Base-by-base conservation (phyloP, 345 rosid species). In the Corymbia maculata region DNA sequence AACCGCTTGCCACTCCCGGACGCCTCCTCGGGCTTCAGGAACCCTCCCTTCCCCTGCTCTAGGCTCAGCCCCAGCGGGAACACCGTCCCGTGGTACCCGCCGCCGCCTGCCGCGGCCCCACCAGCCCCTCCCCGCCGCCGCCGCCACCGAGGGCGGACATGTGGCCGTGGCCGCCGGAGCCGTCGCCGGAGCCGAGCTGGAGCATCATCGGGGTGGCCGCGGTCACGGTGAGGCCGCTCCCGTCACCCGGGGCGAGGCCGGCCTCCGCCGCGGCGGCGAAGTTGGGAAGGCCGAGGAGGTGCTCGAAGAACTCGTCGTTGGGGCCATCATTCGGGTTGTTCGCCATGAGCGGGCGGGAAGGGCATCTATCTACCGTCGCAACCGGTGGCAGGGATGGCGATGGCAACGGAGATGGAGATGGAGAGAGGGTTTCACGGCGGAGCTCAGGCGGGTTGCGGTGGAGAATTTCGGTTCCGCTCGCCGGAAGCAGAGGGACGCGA, bases 221-320 rank as follows among this genome's bases (percentile, higher is more conserved):
- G 32, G 93, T 89, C 32, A 92, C 92, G 26, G 92, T 89, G 87
- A 94, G 86, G 55, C 92, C 94, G 4, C 91, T 92, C 85, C 95
- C 95, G 49, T 90, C 89, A 21, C 92, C 94, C 8, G 94, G 88
- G n/a, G 88, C 44, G 52, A 96, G 89, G 68, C 96, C 94, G 4
- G 94, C 87, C 24, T 93, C 98, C 24, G 94, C 97, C 5, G 96
- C 82, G 45, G 97, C 90, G 49, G 93, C 92, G 90, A 95, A 98
- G 94, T 90, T 94, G 30, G 93, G 97, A 66, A 96, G 91, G 82
- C 98, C 94, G 53, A 98, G 97, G 84, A 98, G 94, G 92, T 96
- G 99, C 90, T 95, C 98, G 85, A 98, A 92, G 94, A 98, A 98
- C 91, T 98, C 99, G 89, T 98, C 99, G 47, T 93, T 36, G 8